A percentile compares a stretch with the other conserved stretches of the same genome.
phyloP scores from a whole-genome alignment of 202 grass and related monocot genomes.

The Setaria viridis region DNA sequence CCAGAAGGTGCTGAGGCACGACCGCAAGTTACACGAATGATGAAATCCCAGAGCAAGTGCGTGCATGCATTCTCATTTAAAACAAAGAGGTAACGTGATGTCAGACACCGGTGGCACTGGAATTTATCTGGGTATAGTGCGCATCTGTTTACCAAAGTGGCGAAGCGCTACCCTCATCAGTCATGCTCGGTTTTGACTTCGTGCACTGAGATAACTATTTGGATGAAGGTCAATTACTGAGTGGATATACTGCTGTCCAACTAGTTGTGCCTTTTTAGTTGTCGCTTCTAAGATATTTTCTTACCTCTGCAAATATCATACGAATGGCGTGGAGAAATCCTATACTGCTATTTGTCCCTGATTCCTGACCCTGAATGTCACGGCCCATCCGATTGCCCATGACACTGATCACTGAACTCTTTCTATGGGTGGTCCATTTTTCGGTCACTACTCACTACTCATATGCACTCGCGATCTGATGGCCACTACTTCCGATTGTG shows the following conservation, averaged over 20 bases:
- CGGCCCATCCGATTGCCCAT: no score
- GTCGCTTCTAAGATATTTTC: background rate
- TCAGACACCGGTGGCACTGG: background rate
- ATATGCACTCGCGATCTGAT: background rate
- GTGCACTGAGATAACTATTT: constrained; percentile 5
- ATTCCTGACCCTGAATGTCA: no score
- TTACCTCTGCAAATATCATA: constrained; percentile 2
- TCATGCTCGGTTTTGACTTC: constrained; percentile 3
- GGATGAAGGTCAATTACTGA: constrained; percentile 1
- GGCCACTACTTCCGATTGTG: background rate
- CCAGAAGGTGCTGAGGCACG: background rate
- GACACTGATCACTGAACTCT: no score
- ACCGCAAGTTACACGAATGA: background rate
- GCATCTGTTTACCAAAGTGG: background rate
- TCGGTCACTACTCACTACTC: no score
- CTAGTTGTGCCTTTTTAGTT: constrained; percentile 19
- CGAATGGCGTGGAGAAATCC: background rate
- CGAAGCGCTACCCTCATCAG: background rate
- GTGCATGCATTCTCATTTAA: background rate
- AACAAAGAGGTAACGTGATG: background rate
- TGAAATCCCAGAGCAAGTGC: background rate
- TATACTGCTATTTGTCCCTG: background rate
- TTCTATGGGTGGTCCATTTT: background rate
- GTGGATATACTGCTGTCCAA: background rate
- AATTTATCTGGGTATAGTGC: background rate